Evolutionary conservation across 2,329 filamentous ascomycete species (phyloP).

Genomic region (Penicillium fuscoglaucum): DNA sequence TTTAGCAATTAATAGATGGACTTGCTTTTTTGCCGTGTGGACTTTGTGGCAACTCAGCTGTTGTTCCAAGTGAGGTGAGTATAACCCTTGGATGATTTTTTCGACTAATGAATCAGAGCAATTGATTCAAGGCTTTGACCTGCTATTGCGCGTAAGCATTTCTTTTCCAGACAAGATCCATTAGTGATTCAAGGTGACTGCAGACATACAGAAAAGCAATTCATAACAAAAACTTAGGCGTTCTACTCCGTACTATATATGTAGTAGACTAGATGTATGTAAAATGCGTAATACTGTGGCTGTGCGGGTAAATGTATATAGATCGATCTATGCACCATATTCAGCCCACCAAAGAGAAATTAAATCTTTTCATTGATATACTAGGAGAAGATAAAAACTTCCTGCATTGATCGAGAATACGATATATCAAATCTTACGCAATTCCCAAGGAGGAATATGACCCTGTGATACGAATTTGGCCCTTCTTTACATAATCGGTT

Average conservation of each 20-base stretch:
- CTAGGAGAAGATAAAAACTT: not conserved
- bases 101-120: no score
- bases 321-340: not conserved
- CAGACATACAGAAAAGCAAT: no score
- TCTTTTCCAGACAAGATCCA: no score
- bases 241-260: no score
- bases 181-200: no score
- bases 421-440: conserved; percentile 38
- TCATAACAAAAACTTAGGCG: no score
- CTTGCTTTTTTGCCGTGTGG: not conserved
- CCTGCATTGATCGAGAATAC: not conserved
- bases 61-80: no score
- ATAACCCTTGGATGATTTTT: no score
- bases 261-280: no score
- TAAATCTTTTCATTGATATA: not conserved
- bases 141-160: no score
- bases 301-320: not conserved
- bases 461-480: not conserved
- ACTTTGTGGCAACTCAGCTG: not conserved
- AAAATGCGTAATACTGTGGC: no score
- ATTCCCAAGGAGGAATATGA: not conserved
- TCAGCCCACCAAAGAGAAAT: not conserved
- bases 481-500: conserved; percentile 23
- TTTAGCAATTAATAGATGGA: not conserved
- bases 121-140: no score